Percentiles rank a stretch among this genome's conserved stretches.
phyloP scores from a whole-genome alignment of 352 stramenopile species.

The Phytophthora podocarpi region DNA sequence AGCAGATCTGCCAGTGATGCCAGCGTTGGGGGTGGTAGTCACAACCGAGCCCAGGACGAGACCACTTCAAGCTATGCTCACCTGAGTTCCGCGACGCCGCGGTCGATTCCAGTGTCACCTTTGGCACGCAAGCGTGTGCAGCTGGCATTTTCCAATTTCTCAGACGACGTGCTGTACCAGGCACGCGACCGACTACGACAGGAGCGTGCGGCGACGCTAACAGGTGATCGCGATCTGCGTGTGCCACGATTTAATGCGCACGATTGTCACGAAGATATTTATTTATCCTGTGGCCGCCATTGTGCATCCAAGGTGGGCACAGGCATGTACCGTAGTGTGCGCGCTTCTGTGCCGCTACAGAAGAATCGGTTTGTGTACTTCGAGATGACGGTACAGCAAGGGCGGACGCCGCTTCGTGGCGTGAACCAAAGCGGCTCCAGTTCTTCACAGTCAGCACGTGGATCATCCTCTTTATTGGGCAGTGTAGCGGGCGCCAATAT shows the following conservation, averaged over 20 bases:
- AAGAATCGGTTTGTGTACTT: conserved; percentile 86
- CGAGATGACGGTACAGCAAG: conserved; percentile 77
- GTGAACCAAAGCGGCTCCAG: conserved; percentile 15
- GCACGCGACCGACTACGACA: conserved; percentile 76
- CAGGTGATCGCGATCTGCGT: conserved; percentile 51
- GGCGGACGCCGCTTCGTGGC: conserved; percentile 36
- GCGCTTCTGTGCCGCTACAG: conserved; percentile 61
- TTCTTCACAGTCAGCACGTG: conserved; percentile 13
- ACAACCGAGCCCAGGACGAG: conserved; percentile 37
- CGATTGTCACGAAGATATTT: conserved; percentile 87
- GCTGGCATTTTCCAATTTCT: conserved; percentile 82
- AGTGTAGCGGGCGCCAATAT: neutral
- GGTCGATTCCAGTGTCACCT: conserved; percentile 86
- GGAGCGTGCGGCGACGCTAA: conserved; percentile 75
- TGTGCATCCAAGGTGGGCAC: conserved; percentile 75
- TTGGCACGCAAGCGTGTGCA: conserved; percentile 72
- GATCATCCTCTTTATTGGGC: conserved; percentile 2
- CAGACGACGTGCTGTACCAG: conserved; percentile 85
- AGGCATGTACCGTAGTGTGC: conserved; percentile 85
- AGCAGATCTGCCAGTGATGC: conserved; percentile 24
- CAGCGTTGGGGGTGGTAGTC: conserved; percentile 14
- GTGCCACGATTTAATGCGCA: conserved; percentile 80
- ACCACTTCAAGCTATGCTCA: conserved; percentile 43
- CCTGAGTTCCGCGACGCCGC: conserved; percentile 63
- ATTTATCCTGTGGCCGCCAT: conserved; percentile 84